Conservation (phyloP, 1,284 basidiomycete genomes). For the Agaricales sp. region DNA sequence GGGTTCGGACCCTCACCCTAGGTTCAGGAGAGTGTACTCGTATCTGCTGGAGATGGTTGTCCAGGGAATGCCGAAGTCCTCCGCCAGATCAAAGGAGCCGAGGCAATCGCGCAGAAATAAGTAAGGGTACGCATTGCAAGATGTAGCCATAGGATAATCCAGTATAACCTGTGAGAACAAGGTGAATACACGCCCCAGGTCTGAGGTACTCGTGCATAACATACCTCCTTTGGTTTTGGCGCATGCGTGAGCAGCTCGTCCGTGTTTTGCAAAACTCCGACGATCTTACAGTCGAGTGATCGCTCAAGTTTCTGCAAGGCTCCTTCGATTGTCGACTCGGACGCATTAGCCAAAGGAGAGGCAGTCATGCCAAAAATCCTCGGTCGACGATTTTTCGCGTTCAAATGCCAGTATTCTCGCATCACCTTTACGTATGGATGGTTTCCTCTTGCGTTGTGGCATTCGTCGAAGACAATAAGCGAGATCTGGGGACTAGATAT, state of each 20-base stretch:
- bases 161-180: slow-evolving; percentile 42
- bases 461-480: slow-evolving; percentile 76
- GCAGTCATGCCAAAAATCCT: slow-evolving; percentile 88
- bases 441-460: slow-evolving; percentile 69
- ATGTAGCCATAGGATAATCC: slow-evolving; percentile 40
- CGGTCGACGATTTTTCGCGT: slow-evolving; percentile 36
- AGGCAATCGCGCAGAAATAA: slow-evolving; percentile 47
- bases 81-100: slow-evolving; percentile 30
- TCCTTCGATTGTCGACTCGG: slow-evolving; percentile 35
- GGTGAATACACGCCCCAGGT: neutral
- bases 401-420: slow-evolving; percentile 58
- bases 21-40: slow-evolving; percentile 31
- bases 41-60: slow-evolving; percentile 49
- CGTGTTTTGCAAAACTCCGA: slow-evolving; percentile 58
- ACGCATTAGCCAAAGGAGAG: slow-evolving; percentile 72
- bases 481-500: slow-evolving; percentile 39
- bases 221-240: slow-evolving; percentile 57
- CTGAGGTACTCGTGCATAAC: slow-evolving; percentile 6
- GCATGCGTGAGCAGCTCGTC: slow-evolving; percentile 53
- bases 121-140: slow-evolving; percentile 41
- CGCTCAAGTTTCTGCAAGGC: slow-evolving; percentile 56
- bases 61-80: slow-evolving; percentile 38
- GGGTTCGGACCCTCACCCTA: neutral
- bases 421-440: slow-evolving; percentile 77
- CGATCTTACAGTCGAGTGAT: slow-evolving; percentile 62